A percentile compares a stretch with the other conserved stretches of the same genome.
phyloP scores from a whole-genome alignment of 495 filamentous ascomycete species.

The Penicillium simplicissimum region DNA sequence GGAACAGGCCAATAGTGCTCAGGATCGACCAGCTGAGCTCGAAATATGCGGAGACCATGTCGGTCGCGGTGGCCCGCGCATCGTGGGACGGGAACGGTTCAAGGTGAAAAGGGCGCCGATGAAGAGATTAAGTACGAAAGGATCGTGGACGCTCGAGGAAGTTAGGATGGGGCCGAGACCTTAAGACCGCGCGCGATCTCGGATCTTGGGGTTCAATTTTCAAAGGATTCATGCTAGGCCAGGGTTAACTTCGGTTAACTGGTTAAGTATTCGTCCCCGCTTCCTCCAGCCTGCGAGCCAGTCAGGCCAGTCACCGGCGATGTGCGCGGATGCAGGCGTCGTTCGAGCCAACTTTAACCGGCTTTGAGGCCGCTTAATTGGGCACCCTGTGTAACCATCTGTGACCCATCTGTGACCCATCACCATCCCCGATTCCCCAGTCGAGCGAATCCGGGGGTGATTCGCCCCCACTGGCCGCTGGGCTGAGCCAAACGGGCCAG shows the following conservation, averaged over 20 bases:
- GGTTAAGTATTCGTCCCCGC: background rate
- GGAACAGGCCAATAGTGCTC: slow-evolving; percentile 4
- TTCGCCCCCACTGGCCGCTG: too few relatives aligned
- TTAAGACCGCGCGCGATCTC: background rate
- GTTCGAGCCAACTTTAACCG: background rate
- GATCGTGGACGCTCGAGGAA: background rate
- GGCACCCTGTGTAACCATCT: too few relatives aligned
- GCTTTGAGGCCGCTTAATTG: too few relatives aligned
- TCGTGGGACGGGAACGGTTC: background rate
- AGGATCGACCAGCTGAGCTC: slow-evolving; percentile 4
- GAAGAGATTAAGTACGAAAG: background rate
- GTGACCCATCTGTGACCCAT: too few relatives aligned
- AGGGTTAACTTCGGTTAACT: too few relatives aligned
- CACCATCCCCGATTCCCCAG: too few relatives aligned
- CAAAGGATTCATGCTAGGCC: background rate
- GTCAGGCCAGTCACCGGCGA: background rate
- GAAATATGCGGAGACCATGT: slow-evolving; percentile 7
- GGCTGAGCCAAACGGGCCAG: too few relatives aligned
- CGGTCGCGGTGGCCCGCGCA: background rate
- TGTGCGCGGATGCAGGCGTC: background rate
- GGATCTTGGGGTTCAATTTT: background rate
- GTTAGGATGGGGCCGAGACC: background rate
- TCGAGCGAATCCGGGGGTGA: too few relatives aligned
- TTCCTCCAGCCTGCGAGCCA: background rate
- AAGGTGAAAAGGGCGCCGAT: background rate